These are phyloP conservation scores for Dothideomycetes sp. DNA, from an alignment of 2,329 filamentous ascomycete species.

Conservation along the genomic window DNA sequence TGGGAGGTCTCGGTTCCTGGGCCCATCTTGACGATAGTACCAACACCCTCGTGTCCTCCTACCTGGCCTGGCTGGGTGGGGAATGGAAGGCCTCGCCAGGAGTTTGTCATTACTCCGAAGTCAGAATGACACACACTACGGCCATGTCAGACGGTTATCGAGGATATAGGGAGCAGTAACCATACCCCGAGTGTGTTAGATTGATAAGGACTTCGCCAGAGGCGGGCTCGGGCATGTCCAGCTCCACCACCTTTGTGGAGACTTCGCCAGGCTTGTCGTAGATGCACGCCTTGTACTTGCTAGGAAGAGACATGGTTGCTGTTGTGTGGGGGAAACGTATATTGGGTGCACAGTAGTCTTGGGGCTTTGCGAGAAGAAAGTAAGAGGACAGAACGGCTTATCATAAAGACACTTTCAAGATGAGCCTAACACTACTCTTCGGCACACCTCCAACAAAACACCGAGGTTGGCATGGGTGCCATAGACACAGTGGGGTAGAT, in stretches of 20 bases:
- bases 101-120: slow-evolving; percentile 41
- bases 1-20: slow-evolving; percentile 45
- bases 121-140: slow-evolving; percentile 57
- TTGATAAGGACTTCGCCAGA: slow-evolving; percentile 52
- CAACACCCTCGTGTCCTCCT: slow-evolving; percentile 60
- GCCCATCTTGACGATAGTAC: slow-evolving; percentile 52
- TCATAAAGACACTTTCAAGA: too few relatives aligned
- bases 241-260: slow-evolving; percentile 51
- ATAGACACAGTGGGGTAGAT: neutral
- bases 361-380: too few relatives aligned
- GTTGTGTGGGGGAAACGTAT: neutral
- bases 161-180: too few relatives aligned
- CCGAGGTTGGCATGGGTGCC: neutral
- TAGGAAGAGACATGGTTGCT: slow-evolving; percentile 28
- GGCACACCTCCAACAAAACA: too few relatives aligned
- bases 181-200: slow-evolving; percentile 27
- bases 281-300: slow-evolving; percentile 51
- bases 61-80: slow-evolving; percentile 52
- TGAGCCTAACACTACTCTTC: too few relatives aligned
- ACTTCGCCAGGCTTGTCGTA: slow-evolving; percentile 56
- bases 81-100: slow-evolving; percentile 45
- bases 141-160: too few relatives aligned
- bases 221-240: slow-evolving; percentile 55
- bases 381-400: too few relatives aligned
- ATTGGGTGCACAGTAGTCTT: too few relatives aligned